Evolutionary conservation across 1,139 yeast species (phyloP).

Genomic region (Lodderomyces oxycetoniae): DNA sequence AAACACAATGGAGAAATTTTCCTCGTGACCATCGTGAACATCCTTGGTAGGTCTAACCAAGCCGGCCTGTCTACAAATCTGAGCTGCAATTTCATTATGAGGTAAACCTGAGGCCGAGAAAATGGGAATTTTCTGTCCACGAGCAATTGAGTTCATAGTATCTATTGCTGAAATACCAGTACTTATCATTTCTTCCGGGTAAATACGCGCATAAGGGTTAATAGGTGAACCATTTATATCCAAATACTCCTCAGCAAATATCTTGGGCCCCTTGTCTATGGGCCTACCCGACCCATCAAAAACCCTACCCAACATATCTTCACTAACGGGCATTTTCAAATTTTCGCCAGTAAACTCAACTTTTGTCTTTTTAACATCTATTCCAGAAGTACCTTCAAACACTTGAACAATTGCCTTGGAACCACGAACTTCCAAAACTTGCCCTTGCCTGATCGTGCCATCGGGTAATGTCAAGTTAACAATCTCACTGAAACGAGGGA

Average conservation of each 20-base stretch:
- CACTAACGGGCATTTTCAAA: constrained; percentile 90
- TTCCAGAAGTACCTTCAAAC: constrained; percentile 96
- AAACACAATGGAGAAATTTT: constrained; percentile 95
- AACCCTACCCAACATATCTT: constrained; percentile 95
- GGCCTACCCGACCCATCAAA: constrained; percentile 99
- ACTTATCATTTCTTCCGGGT: constrained; percentile 99
- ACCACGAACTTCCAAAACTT: constrained; percentile 96
- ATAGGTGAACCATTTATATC: constrained; percentile 99
- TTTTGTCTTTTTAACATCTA: constrained; percentile 94
- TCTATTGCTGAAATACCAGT: constrained; percentile 98
- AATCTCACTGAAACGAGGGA: constrained; percentile 94
- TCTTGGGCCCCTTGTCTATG: constrained; percentile 96
- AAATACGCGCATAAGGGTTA: constrained; percentile 95
- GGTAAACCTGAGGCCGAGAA: constrained; percentile 99
- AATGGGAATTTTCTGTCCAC: constrained; percentile 99
- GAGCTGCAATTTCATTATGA: constrained; percentile 99
- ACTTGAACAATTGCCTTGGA: constrained; percentile 97
- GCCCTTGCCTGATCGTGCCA: constrained; percentile 92
- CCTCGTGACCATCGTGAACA: constrained; percentile 99
- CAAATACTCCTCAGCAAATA: constrained; percentile 95
- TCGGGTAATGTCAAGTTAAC: constrained; percentile 95
- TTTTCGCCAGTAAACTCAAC: constrained; percentile 96
- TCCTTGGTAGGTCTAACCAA: constrained; percentile 98
- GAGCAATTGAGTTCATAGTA: constrained; percentile 98
- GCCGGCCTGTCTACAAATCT: constrained; percentile 99